These are phyloP conservation scores for Hypoxylon cercidicola DNA, from an alignment of 495 filamentous ascomycete genomes.

Conservation along the genomic window DNA sequence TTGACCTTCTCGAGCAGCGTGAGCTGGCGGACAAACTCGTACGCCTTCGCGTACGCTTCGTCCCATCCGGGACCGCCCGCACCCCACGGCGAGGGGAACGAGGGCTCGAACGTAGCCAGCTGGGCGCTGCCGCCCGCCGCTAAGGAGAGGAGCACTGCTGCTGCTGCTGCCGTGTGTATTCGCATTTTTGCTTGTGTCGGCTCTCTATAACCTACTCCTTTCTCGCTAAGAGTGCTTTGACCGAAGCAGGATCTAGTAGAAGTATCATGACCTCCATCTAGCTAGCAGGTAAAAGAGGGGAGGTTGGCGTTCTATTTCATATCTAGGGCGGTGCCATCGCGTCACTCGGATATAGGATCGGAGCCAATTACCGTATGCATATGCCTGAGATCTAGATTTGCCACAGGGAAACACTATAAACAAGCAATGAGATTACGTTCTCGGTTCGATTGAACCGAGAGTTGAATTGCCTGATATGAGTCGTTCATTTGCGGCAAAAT, in stretches of 20 bases:
- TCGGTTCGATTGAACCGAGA: conserved; percentile 25
- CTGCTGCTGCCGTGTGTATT: background rate
- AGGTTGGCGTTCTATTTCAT: background rate
- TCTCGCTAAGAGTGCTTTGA: no score
- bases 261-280: background rate
- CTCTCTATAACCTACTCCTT: background rate
- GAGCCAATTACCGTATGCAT: conserved; percentile 32
- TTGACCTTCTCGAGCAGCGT: conserved; percentile 85
- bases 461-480: conserved; percentile 36
- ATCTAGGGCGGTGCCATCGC: conserved; percentile 14
- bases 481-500: conserved; percentile 45
- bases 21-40: conserved; percentile 76
- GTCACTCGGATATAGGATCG: conserved; percentile 10
- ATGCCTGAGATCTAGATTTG: conserved; percentile 9
- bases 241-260: no score
- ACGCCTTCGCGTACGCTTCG: conserved; percentile 81
- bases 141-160: conserved; percentile 21
- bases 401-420: conserved; percentile 22
- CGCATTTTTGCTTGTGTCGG: conserved; percentile 16
- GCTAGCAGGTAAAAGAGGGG: background rate
- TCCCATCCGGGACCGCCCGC: conserved; percentile 74
- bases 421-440: conserved; percentile 8
- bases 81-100: conserved; percentile 81
- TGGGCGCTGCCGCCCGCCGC: conserved; percentile 33
- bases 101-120: conserved; percentile 57